Evolutionary conservation across 352 stramenopile species (phyloP).

Genomic region (Discostella stelligera): DNA sequence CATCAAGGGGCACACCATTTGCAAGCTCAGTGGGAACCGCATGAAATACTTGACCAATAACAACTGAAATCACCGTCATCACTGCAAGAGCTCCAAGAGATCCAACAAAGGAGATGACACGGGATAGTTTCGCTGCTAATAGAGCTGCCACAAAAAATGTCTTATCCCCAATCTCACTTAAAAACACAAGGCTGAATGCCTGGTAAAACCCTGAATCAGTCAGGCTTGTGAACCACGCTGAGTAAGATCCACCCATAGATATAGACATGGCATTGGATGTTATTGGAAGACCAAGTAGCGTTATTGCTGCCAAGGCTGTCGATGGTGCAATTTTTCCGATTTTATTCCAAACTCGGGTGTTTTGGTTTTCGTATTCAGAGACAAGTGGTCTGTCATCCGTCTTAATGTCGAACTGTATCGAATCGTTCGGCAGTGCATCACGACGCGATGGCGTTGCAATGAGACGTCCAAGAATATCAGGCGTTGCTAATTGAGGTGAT

Average conservation of each 20-base stretch:
- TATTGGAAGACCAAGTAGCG: conserved; percentile 19
- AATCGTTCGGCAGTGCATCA: not conserved
- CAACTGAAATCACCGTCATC: conserved; percentile 97
- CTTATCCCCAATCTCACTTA: conserved; percentile 99
- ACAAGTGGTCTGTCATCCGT: conserved; percentile 9
- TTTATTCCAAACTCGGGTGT: conserved; percentile 13
- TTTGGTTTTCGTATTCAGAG: conserved; percentile 7
- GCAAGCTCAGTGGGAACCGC: conserved; percentile 77
- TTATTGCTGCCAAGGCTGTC: conserved; percentile 19
- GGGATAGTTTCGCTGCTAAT: conserved; percentile 93
- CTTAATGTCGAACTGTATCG: conserved; percentile 4
- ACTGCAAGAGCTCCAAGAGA: conserved; percentile 92
- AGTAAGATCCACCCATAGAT: conserved; percentile 13
- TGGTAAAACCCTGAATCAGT: conserved; percentile 84
- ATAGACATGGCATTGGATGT: conserved; percentile 42
- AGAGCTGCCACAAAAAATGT: conserved; percentile 99
- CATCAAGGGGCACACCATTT: conserved; percentile 82
- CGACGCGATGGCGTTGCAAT: conserved; percentile 2
- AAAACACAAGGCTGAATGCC: conserved; percentile 94
- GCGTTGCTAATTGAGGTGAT: not conserved
- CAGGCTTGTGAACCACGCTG: conserved; percentile 51
- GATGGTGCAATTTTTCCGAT: conserved; percentile 21
- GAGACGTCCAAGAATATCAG: conserved; percentile 6
- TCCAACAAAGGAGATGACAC: conserved; percentile 93
- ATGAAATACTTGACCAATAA: conserved; percentile 91